Conservation (phyloP, 179 eudicot genomes). For the Heliamphora pulchella region DNA sequence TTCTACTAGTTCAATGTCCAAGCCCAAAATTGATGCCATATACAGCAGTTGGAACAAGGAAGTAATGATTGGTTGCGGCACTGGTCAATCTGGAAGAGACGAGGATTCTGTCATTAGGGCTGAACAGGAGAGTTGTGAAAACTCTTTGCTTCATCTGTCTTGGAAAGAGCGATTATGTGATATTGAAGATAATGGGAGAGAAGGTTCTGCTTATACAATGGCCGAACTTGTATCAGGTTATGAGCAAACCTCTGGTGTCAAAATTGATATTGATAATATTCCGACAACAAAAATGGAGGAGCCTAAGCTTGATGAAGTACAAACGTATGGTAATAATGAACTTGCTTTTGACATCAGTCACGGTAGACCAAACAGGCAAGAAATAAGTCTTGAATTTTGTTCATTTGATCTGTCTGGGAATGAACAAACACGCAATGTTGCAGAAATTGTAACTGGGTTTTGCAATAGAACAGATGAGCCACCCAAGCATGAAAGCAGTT, state of each 20-base stretch:
- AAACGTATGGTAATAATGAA: conserved; percentile 24
- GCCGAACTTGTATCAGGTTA: conserved; percentile 26
- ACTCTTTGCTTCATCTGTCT: conserved; percentile 18
- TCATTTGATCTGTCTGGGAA: conserved; percentile 29
- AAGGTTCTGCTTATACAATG: conserved; percentile 18
- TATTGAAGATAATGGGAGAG: conserved; percentile 21
- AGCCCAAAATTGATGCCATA: conserved; percentile 22
- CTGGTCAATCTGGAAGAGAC: conserved; percentile 11
- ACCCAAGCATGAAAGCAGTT: conserved; percentile 27
- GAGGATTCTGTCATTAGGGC: not conserved
- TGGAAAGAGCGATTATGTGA: conserved; percentile 25
- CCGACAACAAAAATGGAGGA: conserved; percentile 27
- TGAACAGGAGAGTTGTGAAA: conserved; percentile 27
- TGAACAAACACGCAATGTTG: conserved; percentile 24
- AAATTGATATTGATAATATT: conserved; percentile 22
- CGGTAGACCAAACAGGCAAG: conserved; percentile 25
- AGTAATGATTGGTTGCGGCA: conserved; percentile 20
- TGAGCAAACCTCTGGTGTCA: conserved; percentile 27
- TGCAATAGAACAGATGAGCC: conserved; percentile 30
- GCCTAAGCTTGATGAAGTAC: conserved; percentile 28
- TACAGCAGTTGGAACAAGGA: conserved; percentile 23
- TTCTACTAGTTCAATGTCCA: conserved; percentile 24
- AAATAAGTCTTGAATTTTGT: conserved; percentile 23
- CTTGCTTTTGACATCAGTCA: conserved; percentile 28
- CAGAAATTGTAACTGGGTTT: conserved; percentile 28